These are phyloP conservation scores for Aspergillus aculeatinus DNA, from an alignment of 2,329 filamentous ascomycete genomes.

Conservation along the genomic window DNA sequence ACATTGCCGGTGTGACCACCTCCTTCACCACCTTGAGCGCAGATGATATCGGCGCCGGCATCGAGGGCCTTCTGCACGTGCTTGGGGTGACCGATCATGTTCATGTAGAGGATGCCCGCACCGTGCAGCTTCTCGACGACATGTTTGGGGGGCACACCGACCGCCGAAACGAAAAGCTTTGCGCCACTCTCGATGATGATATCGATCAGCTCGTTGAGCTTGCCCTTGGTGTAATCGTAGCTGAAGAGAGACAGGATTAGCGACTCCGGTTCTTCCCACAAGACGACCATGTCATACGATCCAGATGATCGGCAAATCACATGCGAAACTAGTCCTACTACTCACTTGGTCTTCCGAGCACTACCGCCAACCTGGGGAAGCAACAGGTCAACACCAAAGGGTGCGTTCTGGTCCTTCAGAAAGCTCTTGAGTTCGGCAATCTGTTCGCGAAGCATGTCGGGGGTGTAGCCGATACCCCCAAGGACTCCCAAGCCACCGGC, in stretches of 20 bases:
- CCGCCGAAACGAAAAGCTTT: conserved; percentile 92
- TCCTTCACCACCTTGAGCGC: conserved; percentile 95
- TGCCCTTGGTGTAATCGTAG: conserved; percentile 99
- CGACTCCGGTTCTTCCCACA: conserved; percentile 10
- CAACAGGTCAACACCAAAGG: conserved; percentile 53
- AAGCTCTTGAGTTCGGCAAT: conserved; percentile 81
- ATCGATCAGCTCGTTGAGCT: conserved; percentile 84
- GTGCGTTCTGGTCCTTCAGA: conserved; percentile 22
- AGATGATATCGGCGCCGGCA: conserved; percentile 91
- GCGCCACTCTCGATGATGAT: conserved; percentile 91
- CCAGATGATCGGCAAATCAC: neutral
- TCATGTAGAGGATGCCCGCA: conserved; percentile 92
- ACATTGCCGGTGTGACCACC: conserved; percentile 96
- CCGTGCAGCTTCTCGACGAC: conserved; percentile 90
- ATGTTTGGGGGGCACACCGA: conserved; percentile 84
- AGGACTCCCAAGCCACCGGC: conserved; percentile 96
- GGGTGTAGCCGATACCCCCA: conserved; percentile 86
- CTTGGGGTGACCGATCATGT: conserved; percentile 99
- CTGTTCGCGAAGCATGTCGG: conserved; percentile 94
- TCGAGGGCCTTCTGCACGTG: conserved; percentile 96
- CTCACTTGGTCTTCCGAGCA: conserved; percentile 89
- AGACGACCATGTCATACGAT: neutral
- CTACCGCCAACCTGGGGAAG: conserved; percentile 92
- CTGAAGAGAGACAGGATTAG: conserved; percentile 47
- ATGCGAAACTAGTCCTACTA: neutral